phyloP scores from a whole-genome alignment of 2,329 filamentous ascomycete genomes.

The Alternaria ethzedia region DNA sequence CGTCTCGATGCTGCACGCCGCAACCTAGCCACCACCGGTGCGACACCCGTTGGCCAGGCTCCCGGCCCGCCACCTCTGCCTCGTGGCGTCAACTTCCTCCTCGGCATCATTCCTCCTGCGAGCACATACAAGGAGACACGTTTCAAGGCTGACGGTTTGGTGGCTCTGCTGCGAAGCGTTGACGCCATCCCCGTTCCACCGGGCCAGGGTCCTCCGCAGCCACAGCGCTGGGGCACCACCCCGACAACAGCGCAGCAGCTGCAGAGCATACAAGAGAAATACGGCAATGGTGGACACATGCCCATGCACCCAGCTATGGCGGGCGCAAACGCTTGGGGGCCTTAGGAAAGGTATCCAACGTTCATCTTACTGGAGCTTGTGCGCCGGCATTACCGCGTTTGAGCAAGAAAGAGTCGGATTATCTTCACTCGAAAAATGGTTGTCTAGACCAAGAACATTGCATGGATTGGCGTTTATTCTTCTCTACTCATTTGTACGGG shows the following conservation, averaged over 20 bases:
- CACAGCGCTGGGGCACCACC: constrained; percentile 35
- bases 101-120: constrained; percentile 77
- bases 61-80: constrained; percentile 70
- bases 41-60: constrained; percentile 31
- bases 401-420: not conserved
- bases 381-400: not conserved
- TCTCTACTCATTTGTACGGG: not conserved
- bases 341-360: not conserved
- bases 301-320: constrained; percentile 5
- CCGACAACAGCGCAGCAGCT: constrained; percentile 37
- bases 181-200: constrained; percentile 25
- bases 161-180: constrained; percentile 70
- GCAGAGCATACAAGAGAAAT: constrained; percentile 41
- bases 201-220: constrained; percentile 9
- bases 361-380: not conserved
- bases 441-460: not conserved
- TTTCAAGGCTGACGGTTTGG: constrained; percentile 74
- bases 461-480: constrained; percentile 6
- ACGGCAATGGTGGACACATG: constrained; percentile 25
- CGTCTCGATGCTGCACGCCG: constrained; percentile 77
- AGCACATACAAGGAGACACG: constrained; percentile 73
- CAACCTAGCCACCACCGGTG: constrained; percentile 42
- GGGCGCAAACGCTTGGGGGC: constrained; percentile 11
- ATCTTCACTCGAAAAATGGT: not conserved
- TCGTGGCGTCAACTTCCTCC: constrained; percentile 60